Base-by-base conservation (phyloP, 2,329 filamentous ascomycete genomes). In the Teratosphaeria epicoccoides region DNA sequence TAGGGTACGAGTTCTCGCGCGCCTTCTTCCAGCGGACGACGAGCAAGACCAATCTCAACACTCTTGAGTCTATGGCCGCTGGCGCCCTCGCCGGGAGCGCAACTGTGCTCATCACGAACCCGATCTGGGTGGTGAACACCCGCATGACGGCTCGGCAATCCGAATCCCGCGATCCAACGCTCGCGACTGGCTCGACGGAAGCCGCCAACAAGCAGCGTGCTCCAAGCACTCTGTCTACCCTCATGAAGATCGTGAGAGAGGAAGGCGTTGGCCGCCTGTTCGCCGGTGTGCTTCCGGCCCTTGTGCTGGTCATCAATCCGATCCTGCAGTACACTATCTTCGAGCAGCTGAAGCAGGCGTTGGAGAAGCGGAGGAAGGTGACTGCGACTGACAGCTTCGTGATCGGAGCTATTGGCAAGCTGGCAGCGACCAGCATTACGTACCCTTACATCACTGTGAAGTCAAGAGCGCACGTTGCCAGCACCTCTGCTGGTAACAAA, bases 391-490 rank as follows among this genome's bases (percentile, higher is more conserved):
- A 95, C 60, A 89, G 88, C 47, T 98, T 98, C 70, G 81, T 93
- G 66, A 77, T 98, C 2, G 93, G 93, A 56, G 93, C 93, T 1
- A 67, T 97, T 26, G 90, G 93, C 70, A 98, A 98, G 79, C 78
- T 98, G 57, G 83, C 96, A 55, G 93, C 93, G 23, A 98, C 93
- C 2, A 83, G 78, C 55, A 87, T 97, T 64, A 98, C 93, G 5
- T 98, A 98, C 70, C 93, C 93, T 10, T 98, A 98, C 69, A 97
- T 98, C 69, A 98, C 93, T 4, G 86, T 98, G 64, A 98, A 98
- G 83, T 95, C 89, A 71, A 82, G 88, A 68, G 95, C 95, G 82
- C 93, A 98, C 69, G 88, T 98, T 55, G 88, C 90, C 24, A 83
- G 79, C 56, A 17, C 4, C 1, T 40, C 33, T 14, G 33, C 33